A percentile compares a stretch with the other conserved stretches of the same genome.
Evolutionary conservation across 768 basidiomycete genomes (phyloP).

Genomic region (Tephrocybe sp.): DNA sequence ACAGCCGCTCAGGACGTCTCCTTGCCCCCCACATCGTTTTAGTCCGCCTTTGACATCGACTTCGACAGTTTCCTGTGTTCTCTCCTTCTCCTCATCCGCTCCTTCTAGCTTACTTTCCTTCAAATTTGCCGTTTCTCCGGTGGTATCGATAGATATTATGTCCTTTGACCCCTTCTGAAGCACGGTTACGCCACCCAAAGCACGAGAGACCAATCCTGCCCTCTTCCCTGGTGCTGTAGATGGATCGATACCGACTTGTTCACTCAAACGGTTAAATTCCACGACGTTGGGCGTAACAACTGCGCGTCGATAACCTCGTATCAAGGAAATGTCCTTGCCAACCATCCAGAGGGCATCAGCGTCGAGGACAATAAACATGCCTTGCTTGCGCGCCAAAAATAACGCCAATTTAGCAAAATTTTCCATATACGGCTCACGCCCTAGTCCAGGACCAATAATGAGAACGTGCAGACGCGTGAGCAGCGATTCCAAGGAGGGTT

Average conservation of each 20-base stretch:
- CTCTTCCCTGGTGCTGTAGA: constrained; percentile 46
- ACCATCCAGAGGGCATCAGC: constrained; percentile 90
- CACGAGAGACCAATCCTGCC: constrained; percentile 70
- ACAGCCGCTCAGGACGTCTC: constrained; percentile 86
- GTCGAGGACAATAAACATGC: constrained; percentile 91
- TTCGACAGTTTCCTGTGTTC: constrained; percentile 55
- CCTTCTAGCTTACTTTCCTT: constrained; percentile 39
- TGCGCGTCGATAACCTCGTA: constrained; percentile 83
- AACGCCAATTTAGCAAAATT: constrained; percentile 75
- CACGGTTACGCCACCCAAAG: constrained; percentile 85
- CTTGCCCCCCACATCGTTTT: constrained; percentile 95
- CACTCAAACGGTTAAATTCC: constrained; percentile 85
- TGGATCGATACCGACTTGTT: constrained; percentile 64
- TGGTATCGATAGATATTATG: constrained; percentile 77
- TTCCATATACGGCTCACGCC: constrained; percentile 90
- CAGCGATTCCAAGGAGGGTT: constrained; percentile 57
- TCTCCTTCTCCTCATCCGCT: constrained; percentile 47
- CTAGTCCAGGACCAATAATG: constrained; percentile 92
- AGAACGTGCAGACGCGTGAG: constrained; percentile 88
- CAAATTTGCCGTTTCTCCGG: constrained; percentile 47
- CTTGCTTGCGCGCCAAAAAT: constrained; percentile 61
- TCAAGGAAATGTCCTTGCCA: constrained; percentile 66
- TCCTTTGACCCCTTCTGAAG: constrained; percentile 86
- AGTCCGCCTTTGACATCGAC: constrained; percentile 76
- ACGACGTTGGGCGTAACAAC: constrained; percentile 94